Base-by-base conservation (phyloP, 306 rosid species). In the Dalbergia cochinchinensis region DNA sequence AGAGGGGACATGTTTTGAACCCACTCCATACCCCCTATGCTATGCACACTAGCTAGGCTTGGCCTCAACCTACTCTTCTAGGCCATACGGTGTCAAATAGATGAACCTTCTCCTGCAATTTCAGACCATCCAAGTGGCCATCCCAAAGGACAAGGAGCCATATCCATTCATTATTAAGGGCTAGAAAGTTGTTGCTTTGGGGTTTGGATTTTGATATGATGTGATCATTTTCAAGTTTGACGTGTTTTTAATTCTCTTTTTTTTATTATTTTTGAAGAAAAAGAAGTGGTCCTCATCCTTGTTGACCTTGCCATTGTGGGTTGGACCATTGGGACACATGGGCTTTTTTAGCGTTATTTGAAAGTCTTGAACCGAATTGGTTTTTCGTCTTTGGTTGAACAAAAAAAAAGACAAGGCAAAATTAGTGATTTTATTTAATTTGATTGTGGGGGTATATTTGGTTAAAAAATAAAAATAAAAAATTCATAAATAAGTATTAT, bases 291-390 rank as follows among this genome's bases (percentile, higher is more conserved):
- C 88, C 87, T 66, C 18, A 7, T 35, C 14, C 63, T 10, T 3
- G 6, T 37, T 37, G 41, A 37, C 19, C 3, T 35, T 69, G 9
- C n/a, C 11, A n/a, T n/a, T 45, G 61, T 41, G 80, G 83, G 69
- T 64, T 87, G 88, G 87, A 82, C 87, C 83, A 74, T 65, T 11
- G 4, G 14, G 14, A 45, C 80, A 59, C 69, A 69, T 66, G 80
- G 77, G 44, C 47, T 80, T 47, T 16, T 8, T 3, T 14, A 18
- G 11, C 20, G n/a, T 11, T 1, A 0, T 1, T 16, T 19, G 4
- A 1, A 11, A 33, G 37, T 14, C 45, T 58, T 51, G 4, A n/a
- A 66, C 3, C 5, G 22, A 47, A 47, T 47, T 3, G 53, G 8
- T 7, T 48, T 35, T 44, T 69, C 7, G 13, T 7, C 6, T 12